Base-by-base conservation (phyloP, 805 yeast species). In the Kuraishia ogatae region DNA sequence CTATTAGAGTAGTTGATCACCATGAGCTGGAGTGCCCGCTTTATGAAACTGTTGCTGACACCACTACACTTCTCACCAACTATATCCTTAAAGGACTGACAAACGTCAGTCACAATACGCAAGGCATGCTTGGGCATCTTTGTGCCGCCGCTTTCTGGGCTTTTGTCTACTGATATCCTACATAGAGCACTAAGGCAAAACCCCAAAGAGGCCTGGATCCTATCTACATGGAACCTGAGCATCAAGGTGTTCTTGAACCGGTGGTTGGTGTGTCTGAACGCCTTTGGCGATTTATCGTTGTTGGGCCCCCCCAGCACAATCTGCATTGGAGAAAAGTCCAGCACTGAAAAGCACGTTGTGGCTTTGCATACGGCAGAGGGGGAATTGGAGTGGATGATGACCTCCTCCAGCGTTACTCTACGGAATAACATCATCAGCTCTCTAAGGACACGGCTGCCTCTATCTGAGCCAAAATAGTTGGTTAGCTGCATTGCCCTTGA, bases 171-270 rank as follows among this genome's bases (percentile, higher is more conserved):
- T 53, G 61, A 66, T 59, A 60, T 64, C 51, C 64, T 61, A 50
- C 62, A 66, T 15, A 70, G 51, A 39, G 69, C 59, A 29, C 65
- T 62, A 54, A 71, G 64, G 2, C 69, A 60, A 52, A 66, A 68
- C 39, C 72, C 61, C 21, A 69, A 54, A 71, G 72, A 69, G 7
- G 70, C 64, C 26, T 82, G 85, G 26, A 82, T 66, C 35, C 80
- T 73, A 53, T 77, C 73, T 35, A 74, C 66, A 46, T 84, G 73
- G 57, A 74, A 74, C 54, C 90, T 74, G 11, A 83, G 64, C 58
- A 84, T 82, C 1, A 80, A 67, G 0, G 85, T 70, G 61, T 87
- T 87, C 59, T 86, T 86, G 68, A 73, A 82, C 60, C 82, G 83
- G 0, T 87, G 80, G 48, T 82, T 74, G 0, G 81, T 78, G 43